phyloP scores from a whole-genome alignment of 2,329 filamentous ascomycete species.

The Alternaria brassicicola region DNA sequence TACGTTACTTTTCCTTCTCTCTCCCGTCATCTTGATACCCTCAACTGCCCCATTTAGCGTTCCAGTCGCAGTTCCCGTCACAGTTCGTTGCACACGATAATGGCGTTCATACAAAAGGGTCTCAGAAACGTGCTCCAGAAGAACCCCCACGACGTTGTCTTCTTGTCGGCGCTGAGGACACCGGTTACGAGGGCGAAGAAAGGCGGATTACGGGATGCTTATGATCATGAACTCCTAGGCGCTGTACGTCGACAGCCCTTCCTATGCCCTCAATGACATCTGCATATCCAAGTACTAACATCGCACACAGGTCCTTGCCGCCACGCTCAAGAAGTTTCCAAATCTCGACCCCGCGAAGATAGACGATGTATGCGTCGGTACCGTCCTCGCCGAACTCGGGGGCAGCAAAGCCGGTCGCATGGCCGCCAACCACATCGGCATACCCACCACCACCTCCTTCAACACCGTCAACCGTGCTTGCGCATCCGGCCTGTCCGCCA shows the following conservation, averaged over 20 bases:
- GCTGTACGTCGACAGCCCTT: constrained; percentile 50
- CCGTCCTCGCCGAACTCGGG: constrained; percentile 88
- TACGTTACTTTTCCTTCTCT: neutral
- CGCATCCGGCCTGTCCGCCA: constrained; percentile 75
- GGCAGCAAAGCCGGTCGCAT: constrained; percentile 90
- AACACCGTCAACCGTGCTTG: constrained; percentile 92
- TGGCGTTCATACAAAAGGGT: constrained; percentile 63
- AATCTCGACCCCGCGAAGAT: constrained; percentile 72
- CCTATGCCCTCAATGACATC: too few relatives aligned
- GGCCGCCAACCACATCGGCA: constrained; percentile 85
- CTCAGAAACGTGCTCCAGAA: constrained; percentile 79
- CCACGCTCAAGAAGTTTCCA: constrained; percentile 74
- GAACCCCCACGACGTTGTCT: constrained; percentile 79
- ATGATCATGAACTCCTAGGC: constrained; percentile 86
- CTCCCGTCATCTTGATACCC: constrained; percentile 8
- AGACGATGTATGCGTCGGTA: constrained; percentile 84
- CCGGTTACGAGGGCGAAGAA: constrained; percentile 84
- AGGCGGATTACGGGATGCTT: constrained; percentile 83
- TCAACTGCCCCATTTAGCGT: constrained; percentile 17
- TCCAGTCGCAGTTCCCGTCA: too few relatives aligned
- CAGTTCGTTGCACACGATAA: too few relatives aligned
- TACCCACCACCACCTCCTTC: constrained; percentile 72
- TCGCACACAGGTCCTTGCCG: constrained; percentile 58
- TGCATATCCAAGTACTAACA: constrained; percentile 44
- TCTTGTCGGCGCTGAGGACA: constrained; percentile 89